Conservation (phyloP, 768 basidiomycete species). For the Leccinum longicurvipes region DNA sequence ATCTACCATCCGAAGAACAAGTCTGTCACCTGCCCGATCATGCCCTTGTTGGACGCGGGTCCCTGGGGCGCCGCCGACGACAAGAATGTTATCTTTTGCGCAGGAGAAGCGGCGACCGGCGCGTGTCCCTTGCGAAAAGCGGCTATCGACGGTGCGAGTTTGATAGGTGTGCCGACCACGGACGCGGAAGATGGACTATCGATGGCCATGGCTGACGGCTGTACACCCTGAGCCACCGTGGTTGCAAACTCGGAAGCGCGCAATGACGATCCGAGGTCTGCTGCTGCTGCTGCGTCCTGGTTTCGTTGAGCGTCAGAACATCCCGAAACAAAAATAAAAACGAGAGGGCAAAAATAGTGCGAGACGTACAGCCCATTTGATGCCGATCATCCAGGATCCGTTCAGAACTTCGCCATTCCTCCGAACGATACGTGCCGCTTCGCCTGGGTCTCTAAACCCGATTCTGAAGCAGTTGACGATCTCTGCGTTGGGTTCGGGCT, state of each 20-base stretch:
- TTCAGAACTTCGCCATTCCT: slow-evolving; percentile 79
- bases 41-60: slow-evolving; percentile 48
- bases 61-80: slow-evolving; percentile 14
- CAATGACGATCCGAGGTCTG: slow-evolving; percentile 42
- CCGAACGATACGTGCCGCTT: slow-evolving; percentile 74
- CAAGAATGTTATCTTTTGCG: slow-evolving; percentile 21
- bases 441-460: slow-evolving; percentile 65
- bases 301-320: slow-evolving; percentile 2
- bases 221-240: slow-evolving; percentile 10
- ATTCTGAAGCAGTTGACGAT: slow-evolving; percentile 81
- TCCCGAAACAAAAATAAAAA: neutral
- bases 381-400: slow-evolving; percentile 80
- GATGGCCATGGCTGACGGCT: slow-evolving; percentile 45
- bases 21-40: slow-evolving; percentile 75
- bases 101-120: slow-evolving; percentile 15
- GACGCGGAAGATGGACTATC: slow-evolving; percentile 40
- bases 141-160: slow-evolving; percentile 66
- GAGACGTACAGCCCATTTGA: slow-evolving; percentile 75
- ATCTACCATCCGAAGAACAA: slow-evolving; percentile 78
- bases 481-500: slow-evolving; percentile 63
- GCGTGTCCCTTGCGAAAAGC: slow-evolving; percentile 59
- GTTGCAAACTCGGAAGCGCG: slow-evolving; percentile 3
- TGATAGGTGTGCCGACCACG: slow-evolving; percentile 67
- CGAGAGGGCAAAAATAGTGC: neutral
- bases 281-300: slow-evolving; percentile 58